phyloP scores from a whole-genome alignment of 2,329 filamentous ascomycete genomes.

The Geosmithia flava region DNA sequence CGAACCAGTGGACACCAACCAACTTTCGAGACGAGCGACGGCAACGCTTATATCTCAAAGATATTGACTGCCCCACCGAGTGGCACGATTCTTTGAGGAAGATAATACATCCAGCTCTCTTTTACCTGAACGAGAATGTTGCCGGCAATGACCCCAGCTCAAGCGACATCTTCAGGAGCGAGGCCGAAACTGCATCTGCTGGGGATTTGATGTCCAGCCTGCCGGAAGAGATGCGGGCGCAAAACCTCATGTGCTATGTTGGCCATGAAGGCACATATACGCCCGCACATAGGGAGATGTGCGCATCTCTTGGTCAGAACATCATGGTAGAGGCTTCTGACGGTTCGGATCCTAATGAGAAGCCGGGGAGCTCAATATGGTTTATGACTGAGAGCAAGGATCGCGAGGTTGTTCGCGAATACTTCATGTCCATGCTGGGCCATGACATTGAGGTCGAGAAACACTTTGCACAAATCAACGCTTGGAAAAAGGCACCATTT shows the following conservation, averaged over 20 bases:
- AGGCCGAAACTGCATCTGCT: slow-evolving; percentile 53
- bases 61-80: slow-evolving; percentile 84
- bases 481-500: slow-evolving; percentile 91
- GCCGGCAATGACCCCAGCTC: slow-evolving; percentile 11
- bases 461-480: slow-evolving; percentile 90
- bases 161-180: slow-evolving; percentile 29
- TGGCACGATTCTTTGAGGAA: slow-evolving; percentile 75
- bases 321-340: slow-evolving; percentile 90
- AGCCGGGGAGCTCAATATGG: slow-evolving; percentile 85
- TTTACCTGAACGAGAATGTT: slow-evolving; percentile 79
- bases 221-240: slow-evolving; percentile 73
- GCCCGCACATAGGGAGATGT: slow-evolving; percentile 94
- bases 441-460: slow-evolving; percentile 96
- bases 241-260: slow-evolving; percentile 97
- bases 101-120: slow-evolving; percentile 68
- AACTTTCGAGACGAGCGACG: slow-evolving; percentile 69
- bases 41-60: slow-evolving; percentile 88
- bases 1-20: slow-evolving; percentile 64
- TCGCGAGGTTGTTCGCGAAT: slow-evolving; percentile 79
- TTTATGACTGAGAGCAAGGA: slow-evolving; percentile 98
- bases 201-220: slow-evolving; percentile 94
- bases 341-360: slow-evolving; percentile 57
- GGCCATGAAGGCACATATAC: slow-evolving; percentile 97
- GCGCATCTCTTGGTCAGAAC: slow-evolving; percentile 87
- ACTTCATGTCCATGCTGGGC: slow-evolving; percentile 83